Base-by-base conservation (phyloP, 2,329 filamentous ascomycete genomes). In the Talaromyces islandicus region DNA sequence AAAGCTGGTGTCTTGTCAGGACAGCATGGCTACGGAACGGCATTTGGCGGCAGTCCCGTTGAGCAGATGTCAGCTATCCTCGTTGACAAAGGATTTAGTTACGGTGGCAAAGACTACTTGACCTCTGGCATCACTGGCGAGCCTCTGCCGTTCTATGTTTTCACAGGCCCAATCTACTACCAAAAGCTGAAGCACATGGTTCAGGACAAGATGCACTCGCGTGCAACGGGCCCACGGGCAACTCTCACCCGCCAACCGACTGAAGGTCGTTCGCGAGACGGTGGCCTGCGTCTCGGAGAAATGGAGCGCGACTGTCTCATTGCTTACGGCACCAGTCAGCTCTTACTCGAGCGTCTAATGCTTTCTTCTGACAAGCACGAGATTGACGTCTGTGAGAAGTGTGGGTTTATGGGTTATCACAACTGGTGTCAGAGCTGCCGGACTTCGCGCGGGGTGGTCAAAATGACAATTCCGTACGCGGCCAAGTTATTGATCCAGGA, bases 161-260 rank as follows among this genome's bases (percentile, higher is more conserved):
- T 97, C 82, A 96, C 96, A 73, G 94, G 94, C 0, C 94, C 94
- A 11, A 99, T 99, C 76, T 99, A 96, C 81, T 99, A 99, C 80
- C 94, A 99, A 80, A 96, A 96, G 66, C 85, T 99, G 65, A 99
- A 99, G 84, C 94, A 99, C 83, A 99, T 99, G 94, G 94, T 99
- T 4, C 92, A 97, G 75, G 94, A 99, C 74, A 99, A 99, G 80
- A 97, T 99, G 94, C 94, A 99, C 78, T 93, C 91, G 32, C 91
- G 94, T 63, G 88, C 93, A 2, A 88, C 91, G 14, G 95, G 95
- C 0, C 95, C 94, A 0, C 85, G 90, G 12, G 93, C 93, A 27
- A 94, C 96, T 65, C 82, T 99, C 27, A 99, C 94, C 0, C 87
- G 94, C 10, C 94, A 99, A 74, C 94, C 94, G 0, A 99, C 93